Percentiles rank a stretch among this genome's conserved stretches.
Conservation (phyloP, 2,329 filamentous ascomycete species). For the Botrytis medusae region DNA sequence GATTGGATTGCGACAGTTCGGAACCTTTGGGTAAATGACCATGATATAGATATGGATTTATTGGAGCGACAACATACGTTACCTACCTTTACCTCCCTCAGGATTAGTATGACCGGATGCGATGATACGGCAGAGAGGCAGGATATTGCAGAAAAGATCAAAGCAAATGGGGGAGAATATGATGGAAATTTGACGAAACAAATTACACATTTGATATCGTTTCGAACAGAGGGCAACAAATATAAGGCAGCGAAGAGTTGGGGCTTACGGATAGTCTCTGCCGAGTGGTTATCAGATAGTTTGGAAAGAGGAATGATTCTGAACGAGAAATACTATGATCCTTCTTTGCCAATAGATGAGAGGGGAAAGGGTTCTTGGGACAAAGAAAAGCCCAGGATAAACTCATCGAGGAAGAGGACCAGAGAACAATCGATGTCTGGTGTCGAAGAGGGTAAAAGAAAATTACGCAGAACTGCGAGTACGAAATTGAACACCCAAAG, state of each 20-base stretch:
- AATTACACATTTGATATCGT: slow-evolving; percentile 85
- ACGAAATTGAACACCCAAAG: slow-evolving; percentile 77
- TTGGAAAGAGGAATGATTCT: slow-evolving; percentile 85
- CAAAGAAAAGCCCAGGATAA: slow-evolving; percentile 49
- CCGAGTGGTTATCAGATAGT: slow-evolving; percentile 85
- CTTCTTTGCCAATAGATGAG: slow-evolving; percentile 64
- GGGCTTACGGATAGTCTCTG: slow-evolving; percentile 74
- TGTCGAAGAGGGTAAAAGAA: slow-evolving; percentile 65
- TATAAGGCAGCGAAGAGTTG: slow-evolving; percentile 85
- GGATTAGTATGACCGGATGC: slow-evolving; percentile 69
- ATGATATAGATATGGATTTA: slow-evolving; percentile 67
- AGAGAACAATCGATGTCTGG: slow-evolving; percentile 50
- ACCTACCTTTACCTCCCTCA: slow-evolving; percentile 61
- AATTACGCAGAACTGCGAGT: slow-evolving; percentile 84
- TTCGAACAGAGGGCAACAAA: slow-evolving; percentile 79
- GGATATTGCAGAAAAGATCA: slow-evolving; percentile 61
- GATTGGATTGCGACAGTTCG: slow-evolving; percentile 82
- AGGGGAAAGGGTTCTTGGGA: slow-evolving; percentile 79
- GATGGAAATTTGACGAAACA: slow-evolving; percentile 81
- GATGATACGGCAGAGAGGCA: slow-evolving; percentile 67
- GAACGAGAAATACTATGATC: slow-evolving; percentile 83
- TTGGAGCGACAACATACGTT: slow-evolving; percentile 68
- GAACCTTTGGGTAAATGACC: slow-evolving; percentile 75
- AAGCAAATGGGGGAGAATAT: slow-evolving; percentile 78
- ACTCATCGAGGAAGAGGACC: slow-evolving; percentile 57